Evolutionary conservation across 805 yeast species (phyloP).

Genomic region (Candida peoriensis): DNA sequence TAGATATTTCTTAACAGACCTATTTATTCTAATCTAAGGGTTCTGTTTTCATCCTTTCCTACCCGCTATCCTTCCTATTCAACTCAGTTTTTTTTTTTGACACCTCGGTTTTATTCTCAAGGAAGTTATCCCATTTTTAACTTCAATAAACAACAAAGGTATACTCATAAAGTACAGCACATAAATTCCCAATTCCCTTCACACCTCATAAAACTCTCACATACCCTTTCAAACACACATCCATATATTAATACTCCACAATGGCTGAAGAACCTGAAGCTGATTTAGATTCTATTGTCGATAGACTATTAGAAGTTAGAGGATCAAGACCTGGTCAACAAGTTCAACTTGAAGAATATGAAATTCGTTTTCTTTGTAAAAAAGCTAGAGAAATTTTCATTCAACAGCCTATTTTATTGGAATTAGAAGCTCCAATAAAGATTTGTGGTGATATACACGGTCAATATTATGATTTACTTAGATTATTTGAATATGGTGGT

Average conservation of each 20-base stretch:
- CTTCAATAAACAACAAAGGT: no score
- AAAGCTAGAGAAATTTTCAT: slow-evolving; percentile 97
- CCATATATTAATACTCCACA: slow-evolving; percentile 9
- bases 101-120: no score
- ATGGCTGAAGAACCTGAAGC: slow-evolving; percentile 62
- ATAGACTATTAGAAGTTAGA: slow-evolving; percentile 92
- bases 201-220: background rate
- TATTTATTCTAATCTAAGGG: no score
- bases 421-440: slow-evolving; percentile 93
- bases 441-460: slow-evolving; percentile 99
- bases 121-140: no score
- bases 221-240: slow-evolving; percentile 1
- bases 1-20: no score
- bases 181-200: background rate
- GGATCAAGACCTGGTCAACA: slow-evolving; percentile 98
- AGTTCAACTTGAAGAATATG: slow-evolving; percentile 89
- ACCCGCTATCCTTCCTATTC: no score
- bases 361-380: slow-evolving; percentile 91
- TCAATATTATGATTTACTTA: slow-evolving; percentile 91
- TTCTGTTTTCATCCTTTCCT: no score
- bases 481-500: slow-evolving; percentile 97
- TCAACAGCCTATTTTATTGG: slow-evolving; percentile 93
- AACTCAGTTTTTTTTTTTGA: no score
- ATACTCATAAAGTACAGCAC: no score
- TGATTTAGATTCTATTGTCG: slow-evolving; percentile 95